A percentile compares a stretch with the other conserved stretches of the same genome.
phyloP scores from a whole-genome alignment of 2,329 filamentous ascomycete genomes.

The Hyphodiscus sp. region DNA sequence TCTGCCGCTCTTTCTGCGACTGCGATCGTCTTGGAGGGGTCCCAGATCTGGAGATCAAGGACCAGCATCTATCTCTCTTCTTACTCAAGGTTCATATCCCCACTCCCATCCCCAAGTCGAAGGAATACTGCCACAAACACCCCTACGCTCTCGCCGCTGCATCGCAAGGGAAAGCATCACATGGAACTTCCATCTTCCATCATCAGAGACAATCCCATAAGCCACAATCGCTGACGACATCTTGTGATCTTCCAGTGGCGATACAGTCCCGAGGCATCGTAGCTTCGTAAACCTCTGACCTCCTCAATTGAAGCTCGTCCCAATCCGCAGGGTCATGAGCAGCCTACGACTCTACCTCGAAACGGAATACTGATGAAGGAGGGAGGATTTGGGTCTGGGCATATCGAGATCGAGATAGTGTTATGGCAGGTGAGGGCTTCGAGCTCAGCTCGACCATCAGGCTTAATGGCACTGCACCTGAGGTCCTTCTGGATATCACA shows the following conservation, averaged over 20 bases:
- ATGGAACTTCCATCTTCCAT: not conserved
- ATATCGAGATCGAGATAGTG: slow-evolving; percentile 17
- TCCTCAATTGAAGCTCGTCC: slow-evolving; percentile 13
- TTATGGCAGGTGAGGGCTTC: slow-evolving; percentile 26
- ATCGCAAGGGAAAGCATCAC: no score
- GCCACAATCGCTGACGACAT: slow-evolving; percentile 21
- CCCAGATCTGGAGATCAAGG: no score
- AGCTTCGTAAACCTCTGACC: not conserved
- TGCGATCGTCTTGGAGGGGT: no score
- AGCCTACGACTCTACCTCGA: slow-evolving; percentile 17
- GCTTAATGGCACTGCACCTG: slow-evolving; percentile 12
- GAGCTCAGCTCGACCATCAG: slow-evolving; percentile 19
- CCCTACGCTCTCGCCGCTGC: no score
- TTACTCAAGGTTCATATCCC: not conserved
- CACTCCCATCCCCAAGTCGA: slow-evolving; percentile 15
- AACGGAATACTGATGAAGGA: slow-evolving; percentile 26
- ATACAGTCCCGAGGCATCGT: slow-evolving; percentile 1
- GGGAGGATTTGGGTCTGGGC: slow-evolving; percentile 16
- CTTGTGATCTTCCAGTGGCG: slow-evolving; percentile 25
- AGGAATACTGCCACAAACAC: no score
- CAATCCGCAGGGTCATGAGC: slow-evolving; percentile 26
- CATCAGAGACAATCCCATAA: slow-evolving; percentile 13
- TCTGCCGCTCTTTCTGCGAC: no score
- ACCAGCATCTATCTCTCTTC: no score
- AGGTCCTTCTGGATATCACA: slow-evolving; percentile 23